These are phyloP conservation scores for Leccinum arenicola DNA, from an alignment of 768 basidiomycete genomes.

Conservation along the genomic window DNA sequence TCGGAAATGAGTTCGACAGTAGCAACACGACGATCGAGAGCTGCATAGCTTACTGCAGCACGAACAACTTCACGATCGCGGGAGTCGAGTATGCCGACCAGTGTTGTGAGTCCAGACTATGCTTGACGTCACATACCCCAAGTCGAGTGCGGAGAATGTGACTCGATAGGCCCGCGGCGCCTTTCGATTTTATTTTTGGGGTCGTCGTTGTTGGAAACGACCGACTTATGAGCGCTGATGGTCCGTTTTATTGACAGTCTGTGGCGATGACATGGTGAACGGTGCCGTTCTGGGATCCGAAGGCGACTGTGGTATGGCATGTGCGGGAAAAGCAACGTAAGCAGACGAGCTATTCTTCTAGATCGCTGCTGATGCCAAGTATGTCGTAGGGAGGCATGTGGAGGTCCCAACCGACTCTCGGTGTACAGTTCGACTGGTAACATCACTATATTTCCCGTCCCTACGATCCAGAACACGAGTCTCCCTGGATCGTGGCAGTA, in stretches of 20 bases:
- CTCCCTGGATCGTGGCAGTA: constrained; percentile 69
- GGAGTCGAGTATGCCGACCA: constrained; percentile 62
- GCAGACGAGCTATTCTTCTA: constrained; percentile 18
- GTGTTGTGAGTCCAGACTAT: constrained; percentile 40
- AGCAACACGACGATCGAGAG: constrained; percentile 51
- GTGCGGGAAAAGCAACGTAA: constrained; percentile 65
- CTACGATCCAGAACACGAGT: constrained; percentile 48
- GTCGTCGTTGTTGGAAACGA: neutral
- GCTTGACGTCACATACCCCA: neutral
- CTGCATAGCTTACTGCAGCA: constrained; percentile 59
- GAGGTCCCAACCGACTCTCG: constrained; percentile 69
- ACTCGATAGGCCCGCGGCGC: neutral
- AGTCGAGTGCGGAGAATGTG: neutral
- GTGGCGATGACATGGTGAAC: constrained; percentile 61
- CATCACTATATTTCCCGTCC: constrained; percentile 57
- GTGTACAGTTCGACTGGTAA: constrained; percentile 56
- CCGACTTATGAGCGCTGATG: constrained; percentile 8
- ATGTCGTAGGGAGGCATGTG: constrained; percentile 57
- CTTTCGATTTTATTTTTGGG: neutral
- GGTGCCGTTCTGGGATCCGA: constrained; percentile 53
- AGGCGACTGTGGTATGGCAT: constrained; percentile 67
- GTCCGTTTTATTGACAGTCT: constrained; percentile 44
- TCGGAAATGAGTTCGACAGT: constrained; percentile 41
- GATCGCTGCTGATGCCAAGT: neutral
- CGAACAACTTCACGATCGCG: constrained; percentile 60